Conservation (phyloP, 768 basidiomycete genomes). For the Boletus tomentosulus region DNA sequence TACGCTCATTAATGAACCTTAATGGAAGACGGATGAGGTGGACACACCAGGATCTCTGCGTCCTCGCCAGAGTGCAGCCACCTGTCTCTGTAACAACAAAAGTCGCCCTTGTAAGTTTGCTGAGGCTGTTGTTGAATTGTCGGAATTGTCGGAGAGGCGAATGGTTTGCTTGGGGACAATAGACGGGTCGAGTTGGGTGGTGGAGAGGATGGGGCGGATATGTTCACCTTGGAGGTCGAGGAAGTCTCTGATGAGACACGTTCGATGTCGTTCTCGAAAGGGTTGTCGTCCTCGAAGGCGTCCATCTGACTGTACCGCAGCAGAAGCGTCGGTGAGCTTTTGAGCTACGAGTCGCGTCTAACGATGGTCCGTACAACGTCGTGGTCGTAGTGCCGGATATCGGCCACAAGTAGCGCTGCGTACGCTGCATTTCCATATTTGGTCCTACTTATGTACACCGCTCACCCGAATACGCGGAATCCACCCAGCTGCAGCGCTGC, state of each 20-base stretch:
- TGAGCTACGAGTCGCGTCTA: not conserved
- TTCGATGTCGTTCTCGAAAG: conserved; percentile 49
- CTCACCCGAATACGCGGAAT: conserved; percentile 59
- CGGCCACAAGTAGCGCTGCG: conserved; percentile 1
- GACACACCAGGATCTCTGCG: conserved; percentile 69
- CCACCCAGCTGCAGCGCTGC: conserved; percentile 32
- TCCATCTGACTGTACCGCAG: conserved; percentile 20
- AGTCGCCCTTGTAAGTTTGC: conserved; percentile 65
- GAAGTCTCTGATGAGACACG: conserved; percentile 34
- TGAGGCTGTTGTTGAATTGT: conserved; percentile 52
- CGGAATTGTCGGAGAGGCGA: conserved; percentile 55
- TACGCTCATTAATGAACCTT: conserved; percentile 6
- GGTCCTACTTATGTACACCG: conserved; percentile 11
- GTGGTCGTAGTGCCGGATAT: not conserved
- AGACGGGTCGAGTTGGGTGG: conserved; percentile 39
- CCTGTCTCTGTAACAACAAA: conserved; percentile 72
- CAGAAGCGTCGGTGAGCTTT: not conserved
- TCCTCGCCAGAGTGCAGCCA: conserved; percentile 81
- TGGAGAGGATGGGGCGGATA: conserved; percentile 56
- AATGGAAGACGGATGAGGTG: not conserved
- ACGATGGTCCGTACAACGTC: not conserved
- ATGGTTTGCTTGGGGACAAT: conserved; percentile 45
- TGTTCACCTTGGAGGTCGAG: conserved; percentile 35
- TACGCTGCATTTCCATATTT: conserved; percentile 23
- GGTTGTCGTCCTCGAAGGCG: conserved; percentile 62